phyloP scores from a whole-genome alignment of 768 basidiomycete species.

The Xerocomellus amylosporus region DNA sequence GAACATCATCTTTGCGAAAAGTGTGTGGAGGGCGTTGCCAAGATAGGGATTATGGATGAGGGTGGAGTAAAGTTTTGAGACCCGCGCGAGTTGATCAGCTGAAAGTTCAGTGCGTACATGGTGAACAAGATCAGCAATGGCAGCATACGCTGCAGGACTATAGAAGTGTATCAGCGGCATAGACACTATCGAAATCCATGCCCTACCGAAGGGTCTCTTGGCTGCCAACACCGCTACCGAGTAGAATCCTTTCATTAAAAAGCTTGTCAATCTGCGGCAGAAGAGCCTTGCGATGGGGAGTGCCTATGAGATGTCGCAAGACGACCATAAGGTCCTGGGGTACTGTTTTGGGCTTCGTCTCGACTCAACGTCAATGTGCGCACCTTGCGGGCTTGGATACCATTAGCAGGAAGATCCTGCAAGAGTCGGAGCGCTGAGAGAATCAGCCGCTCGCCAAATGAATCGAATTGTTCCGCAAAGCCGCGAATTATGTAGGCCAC shows the following conservation, averaged over 20 bases:
- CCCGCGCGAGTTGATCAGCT: slow-evolving; percentile 66
- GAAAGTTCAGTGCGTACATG: slow-evolving; percentile 84
- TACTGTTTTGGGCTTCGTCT: neutral
- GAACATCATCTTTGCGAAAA: slow-evolving; percentile 91
- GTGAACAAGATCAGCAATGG: slow-evolving; percentile 91
- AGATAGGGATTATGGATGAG: slow-evolving; percentile 88
- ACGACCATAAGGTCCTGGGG: slow-evolving; percentile 87
- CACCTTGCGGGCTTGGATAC: slow-evolving; percentile 79
- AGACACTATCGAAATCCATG: neutral
- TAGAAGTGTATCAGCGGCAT: slow-evolving; percentile 7
- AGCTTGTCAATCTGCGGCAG: slow-evolving; percentile 84
- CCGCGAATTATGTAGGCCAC: slow-evolving; percentile 86
- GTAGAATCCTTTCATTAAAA: slow-evolving; percentile 83
- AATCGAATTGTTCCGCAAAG: slow-evolving; percentile 57
- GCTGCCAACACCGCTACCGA: slow-evolving; percentile 80
- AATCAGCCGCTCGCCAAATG: slow-evolving; percentile 79
- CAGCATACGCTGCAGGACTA: slow-evolving; percentile 79
- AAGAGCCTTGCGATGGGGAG: slow-evolving; percentile 73
- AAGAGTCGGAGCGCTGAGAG: slow-evolving; percentile 80
- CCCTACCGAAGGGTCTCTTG: slow-evolving; percentile 79
- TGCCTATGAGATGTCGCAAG: slow-evolving; percentile 83
- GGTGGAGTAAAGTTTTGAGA: slow-evolving; percentile 82
- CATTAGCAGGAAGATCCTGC: slow-evolving; percentile 89
- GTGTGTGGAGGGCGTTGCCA: slow-evolving; percentile 75
- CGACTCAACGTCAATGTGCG: neutral